Evolutionary conservation across 202 grass and related monocot genomes (phyloP).

Genomic region (Setaria viridis): DNA sequence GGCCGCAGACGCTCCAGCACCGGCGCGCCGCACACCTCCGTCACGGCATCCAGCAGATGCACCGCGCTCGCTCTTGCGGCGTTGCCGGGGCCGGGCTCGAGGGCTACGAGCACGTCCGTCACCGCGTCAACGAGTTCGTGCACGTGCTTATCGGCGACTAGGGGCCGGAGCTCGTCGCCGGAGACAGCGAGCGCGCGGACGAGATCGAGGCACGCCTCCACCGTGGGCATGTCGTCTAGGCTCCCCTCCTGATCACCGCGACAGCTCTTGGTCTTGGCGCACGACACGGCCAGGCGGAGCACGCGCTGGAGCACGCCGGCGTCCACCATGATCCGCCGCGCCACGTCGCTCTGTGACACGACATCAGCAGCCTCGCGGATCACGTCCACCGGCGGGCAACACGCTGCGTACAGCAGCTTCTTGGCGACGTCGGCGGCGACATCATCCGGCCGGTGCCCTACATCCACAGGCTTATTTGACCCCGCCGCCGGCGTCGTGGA

Average conservation of each 20-base stretch:
- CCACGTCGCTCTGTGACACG: conserved; percentile 13
- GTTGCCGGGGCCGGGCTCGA: not conserved
- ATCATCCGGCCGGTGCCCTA: not conserved
- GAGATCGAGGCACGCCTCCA: conserved; percentile 40
- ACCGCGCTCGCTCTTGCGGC: conserved; percentile 14
- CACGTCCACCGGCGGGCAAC: not conserved
- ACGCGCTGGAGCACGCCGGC: conserved; percentile 36
- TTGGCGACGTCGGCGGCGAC: conserved; percentile 4
- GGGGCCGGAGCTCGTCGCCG: conserved; percentile 28
- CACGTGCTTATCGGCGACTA: conserved; percentile 2
- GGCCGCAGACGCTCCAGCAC: conserved; percentile 45
- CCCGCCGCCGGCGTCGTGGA: not conserved
- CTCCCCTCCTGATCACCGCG: not conserved
- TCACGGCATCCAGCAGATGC: conserved; percentile 45
- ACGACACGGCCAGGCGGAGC: conserved; percentile 32
- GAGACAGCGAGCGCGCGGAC: conserved; percentile 37
- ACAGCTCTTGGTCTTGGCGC: not conserved
- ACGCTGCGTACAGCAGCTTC: not conserved
- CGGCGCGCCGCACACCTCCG: not conserved
- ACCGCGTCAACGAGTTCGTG: conserved; percentile 46
- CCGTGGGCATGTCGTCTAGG: not conserved
- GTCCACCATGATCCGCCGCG: conserved; percentile 47
- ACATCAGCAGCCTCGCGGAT: conserved; percentile 19
- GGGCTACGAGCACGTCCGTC: conserved; percentile 26
- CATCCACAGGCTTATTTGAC: not conserved